Evolutionary conservation across 768 basidiomycete genomes (phyloP).

Genomic region (Coprinopsis cinerea): DNA sequence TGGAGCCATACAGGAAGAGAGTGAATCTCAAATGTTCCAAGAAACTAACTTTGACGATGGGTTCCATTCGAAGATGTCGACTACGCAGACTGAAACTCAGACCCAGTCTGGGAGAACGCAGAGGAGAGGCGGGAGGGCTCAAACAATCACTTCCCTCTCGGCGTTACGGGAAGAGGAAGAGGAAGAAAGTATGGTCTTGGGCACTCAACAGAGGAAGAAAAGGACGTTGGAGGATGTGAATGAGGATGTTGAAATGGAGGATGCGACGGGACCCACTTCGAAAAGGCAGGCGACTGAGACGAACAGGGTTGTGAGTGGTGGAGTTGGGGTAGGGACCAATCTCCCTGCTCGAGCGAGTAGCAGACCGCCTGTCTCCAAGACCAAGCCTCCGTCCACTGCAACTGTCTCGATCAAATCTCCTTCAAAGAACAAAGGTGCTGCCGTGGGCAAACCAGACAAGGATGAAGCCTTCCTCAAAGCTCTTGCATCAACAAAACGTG

Average conservation of each 20-base stretch:
- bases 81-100: slow-evolving; percentile 30
- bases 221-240: slow-evolving; percentile 32
- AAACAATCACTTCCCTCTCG: slow-evolving; percentile 19
- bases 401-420: too few species aligned
- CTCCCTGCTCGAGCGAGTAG: slow-evolving; percentile 3
- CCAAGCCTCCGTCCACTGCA: slow-evolving; percentile 13
- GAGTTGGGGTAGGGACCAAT: background rate
- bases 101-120: slow-evolving; percentile 18
- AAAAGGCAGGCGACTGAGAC: slow-evolving; percentile 42
- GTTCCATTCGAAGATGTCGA: background rate
- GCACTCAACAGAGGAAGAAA: slow-evolving; percentile 23
- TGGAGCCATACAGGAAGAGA: slow-evolving; percentile 23
- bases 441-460: slow-evolving; percentile 51
- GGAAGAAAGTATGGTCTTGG: slow-evolving; percentile 31
- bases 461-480: slow-evolving; percentile 68
- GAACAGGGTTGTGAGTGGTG: slow-evolving; percentile 27
- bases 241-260: slow-evolving; percentile 34
- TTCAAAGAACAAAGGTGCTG: slow-evolving; percentile 25
- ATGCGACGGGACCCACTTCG: slow-evolving; percentile 17
- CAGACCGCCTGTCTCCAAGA: slow-evolving; percentile 21
- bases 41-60: too few species aligned
- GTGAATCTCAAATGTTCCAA: background rate
- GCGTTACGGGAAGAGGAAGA: slow-evolving; percentile 56
- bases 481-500: slow-evolving; percentile 64
- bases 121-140: slow-evolving; percentile 14